Evolutionary conservation across 805 yeast species (phyloP), one percentile per base, ranked within the genome.

Genomic region (Kodamaea neixiangensis): DNA sequence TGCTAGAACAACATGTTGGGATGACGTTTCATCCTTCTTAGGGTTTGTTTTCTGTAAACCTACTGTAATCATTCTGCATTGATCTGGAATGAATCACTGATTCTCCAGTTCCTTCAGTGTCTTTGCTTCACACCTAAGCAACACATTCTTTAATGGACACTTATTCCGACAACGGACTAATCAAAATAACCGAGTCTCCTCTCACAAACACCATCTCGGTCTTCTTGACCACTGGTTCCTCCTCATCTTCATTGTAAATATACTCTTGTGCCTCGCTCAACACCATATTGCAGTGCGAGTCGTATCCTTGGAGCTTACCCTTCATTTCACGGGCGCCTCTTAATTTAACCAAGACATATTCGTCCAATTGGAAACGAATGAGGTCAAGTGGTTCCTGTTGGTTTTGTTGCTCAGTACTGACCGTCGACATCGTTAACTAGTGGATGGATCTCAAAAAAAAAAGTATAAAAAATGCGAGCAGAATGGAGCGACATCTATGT

Each of bases 211-310:
- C 84, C 91, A 94, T 89, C 50, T 89, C 97, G 14, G 90, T 80
- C 54, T 79, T 78, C 62, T 84, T 87, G 33, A 71, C 72, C n/a
- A 56, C 60, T 2, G 73, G 71, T 43, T 76, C 78, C 25, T 67
- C 64, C 3, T 71, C 80, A n/a, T 54, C 59, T 3, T 76, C 80
- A 35, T 76, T 75, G 65, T 81, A 89, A 35, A 92, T 83, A 1
- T 87, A 88, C 65, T 94, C 99, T 49, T 79, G 80, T 6, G 96
- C 97, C 61, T 94, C 96, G 58, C 97, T 90, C 55, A 94, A 79
- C 35, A 94, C 97, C 78, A 94, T 82, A 67, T 96, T 94, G 71
- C 98, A 94, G 71, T 93, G 99, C 44, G 96, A 87, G 71, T 93
- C 99, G 71, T 89, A 93, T 1, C 97, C 96, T 67, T 92, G 98